Evolutionary conservation across 768 basidiomycete species (phyloP).

Genomic region (Phlebiopsis flavidoalba): DNA sequence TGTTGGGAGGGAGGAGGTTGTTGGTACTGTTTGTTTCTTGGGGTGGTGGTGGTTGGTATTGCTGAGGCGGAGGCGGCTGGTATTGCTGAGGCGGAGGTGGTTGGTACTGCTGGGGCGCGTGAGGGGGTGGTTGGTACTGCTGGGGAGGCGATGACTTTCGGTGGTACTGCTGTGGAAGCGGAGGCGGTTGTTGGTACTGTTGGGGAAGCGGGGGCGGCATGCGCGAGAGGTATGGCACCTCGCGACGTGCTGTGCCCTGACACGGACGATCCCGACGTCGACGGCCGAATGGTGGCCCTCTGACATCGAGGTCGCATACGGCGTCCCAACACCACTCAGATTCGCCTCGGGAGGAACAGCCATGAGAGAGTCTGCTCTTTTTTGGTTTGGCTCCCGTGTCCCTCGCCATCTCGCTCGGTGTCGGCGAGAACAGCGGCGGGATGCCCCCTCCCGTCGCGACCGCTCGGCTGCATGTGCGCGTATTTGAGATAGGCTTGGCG

Average conservation of each 20-base stretch:
- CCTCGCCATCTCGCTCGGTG: conserved; percentile 5
- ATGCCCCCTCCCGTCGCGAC: not conserved
- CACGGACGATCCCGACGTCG: not conserved
- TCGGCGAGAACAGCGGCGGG: conserved; percentile 5
- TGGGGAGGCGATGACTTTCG: too few relatives aligned
- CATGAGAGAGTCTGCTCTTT: not conserved
- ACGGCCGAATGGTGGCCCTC: not conserved
- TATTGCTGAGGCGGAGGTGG: too few relatives aligned
- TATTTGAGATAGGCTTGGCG: not conserved
- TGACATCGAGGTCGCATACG: not conserved
- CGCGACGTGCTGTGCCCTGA: not conserved
- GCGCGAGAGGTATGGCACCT: not conserved
- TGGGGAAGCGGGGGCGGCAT: not conserved
- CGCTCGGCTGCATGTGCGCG: conserved; percentile 3
- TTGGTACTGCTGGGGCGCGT: too few relatives aligned
- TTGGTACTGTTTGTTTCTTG: too few relatives aligned
- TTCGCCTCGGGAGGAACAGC: not conserved
- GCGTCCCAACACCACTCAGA: not conserved
- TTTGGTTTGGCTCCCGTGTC: not conserved
- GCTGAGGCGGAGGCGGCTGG: not conserved
- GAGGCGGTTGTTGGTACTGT: not conserved
- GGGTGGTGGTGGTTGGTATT: not conserved
- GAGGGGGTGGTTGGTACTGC: too few relatives aligned
- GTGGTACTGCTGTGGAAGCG: not conserved
- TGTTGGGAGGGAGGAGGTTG: too few relatives aligned